A percentile compares a stretch with the other conserved stretches of the same genome.
phyloP scores from a whole-genome alignment of 1,139 yeast species.

The Kodamaea plutei region DNA sequence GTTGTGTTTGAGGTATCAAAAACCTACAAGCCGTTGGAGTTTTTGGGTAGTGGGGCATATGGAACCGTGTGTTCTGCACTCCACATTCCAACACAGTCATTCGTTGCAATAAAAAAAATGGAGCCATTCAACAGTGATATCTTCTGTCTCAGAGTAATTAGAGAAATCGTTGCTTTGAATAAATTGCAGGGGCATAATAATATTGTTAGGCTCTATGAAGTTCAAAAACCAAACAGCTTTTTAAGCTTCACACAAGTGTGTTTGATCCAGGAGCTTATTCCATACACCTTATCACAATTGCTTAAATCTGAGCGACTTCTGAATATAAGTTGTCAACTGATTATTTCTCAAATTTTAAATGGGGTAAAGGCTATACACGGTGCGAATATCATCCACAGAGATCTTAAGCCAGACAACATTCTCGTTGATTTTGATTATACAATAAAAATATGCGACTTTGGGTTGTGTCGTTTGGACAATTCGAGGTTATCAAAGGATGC shows the following conservation, averaged over 20 bases:
- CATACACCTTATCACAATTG: slow-evolving; percentile 59
- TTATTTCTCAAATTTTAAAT: slow-evolving; percentile 81
- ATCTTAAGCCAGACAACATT: slow-evolving; percentile 88
- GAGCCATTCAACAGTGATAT: slow-evolving; percentile 37
- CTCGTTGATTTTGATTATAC: slow-evolving; percentile 94
- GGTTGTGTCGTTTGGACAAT: slow-evolving; percentile 45
- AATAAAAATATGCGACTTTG: slow-evolving; percentile 94
- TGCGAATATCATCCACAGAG: slow-evolving; percentile 96
- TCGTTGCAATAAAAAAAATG: slow-evolving; percentile 43
- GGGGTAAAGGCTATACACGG: slow-evolving; percentile 95
- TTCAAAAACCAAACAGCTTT: slow-evolving; percentile 33
- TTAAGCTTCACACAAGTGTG: slow-evolving; percentile 59
- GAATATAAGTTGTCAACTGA: slow-evolving; percentile 67
- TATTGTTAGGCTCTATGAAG: slow-evolving; percentile 34
- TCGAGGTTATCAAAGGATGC: slow-evolving; percentile 22
- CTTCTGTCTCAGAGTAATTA: slow-evolving; percentile 37
- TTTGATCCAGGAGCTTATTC: slow-evolving; percentile 69
- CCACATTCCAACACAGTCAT: slow-evolving; percentile 34
- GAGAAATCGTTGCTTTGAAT: slow-evolving; percentile 36
- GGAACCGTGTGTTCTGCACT: slow-evolving; percentile 42
- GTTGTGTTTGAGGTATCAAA: no score
- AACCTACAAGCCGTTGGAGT: slow-evolving; percentile 36
- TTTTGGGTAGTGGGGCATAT: slow-evolving; percentile 46
- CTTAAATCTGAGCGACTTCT: slow-evolving; percentile 50
- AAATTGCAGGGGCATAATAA: slow-evolving; percentile 40